Evolutionary conservation across 768 basidiomycete species (phyloP), one percentile per base, ranked within the genome.

Genomic region (Kwoniella heveanensis): DNA sequence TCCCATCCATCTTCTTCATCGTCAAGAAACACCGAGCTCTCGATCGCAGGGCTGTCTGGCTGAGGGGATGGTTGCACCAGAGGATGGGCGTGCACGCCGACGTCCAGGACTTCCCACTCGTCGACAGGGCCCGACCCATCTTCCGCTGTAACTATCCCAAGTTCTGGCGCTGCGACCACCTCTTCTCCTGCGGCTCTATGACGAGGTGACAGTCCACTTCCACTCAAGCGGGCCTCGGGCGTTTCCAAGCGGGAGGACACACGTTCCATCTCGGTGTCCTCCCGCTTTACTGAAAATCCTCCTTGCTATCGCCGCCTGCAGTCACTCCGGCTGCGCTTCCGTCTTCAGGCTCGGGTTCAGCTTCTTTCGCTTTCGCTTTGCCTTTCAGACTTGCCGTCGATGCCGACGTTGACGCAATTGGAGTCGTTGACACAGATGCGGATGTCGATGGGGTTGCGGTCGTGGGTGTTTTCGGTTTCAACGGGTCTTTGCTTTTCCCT

Each of bases 211-310:
- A n/a, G n/a, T n/a, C n/a, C n/a, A n/a, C n/a, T n/a, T n/a, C n/a
- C n/a, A n/a, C n/a, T n/a, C n/a, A n/a, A n/a, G n/a, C n/a, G n/a
- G n/a, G n/a, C n/a, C n/a, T n/a, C n/a, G n/a, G n/a, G n/a, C 54
- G n/a, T 2, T 25, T 21, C 25, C 10, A 53, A 17, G 66, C 66
- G 70, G 67, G 70, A 68, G 68, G 57, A 39, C 24, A 39, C 49
- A 30, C 30, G 17, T 22, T 44, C 27, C 25, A 39, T 49, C 65
- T 71, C 70, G 67, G 26, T 22, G 57, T 57, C 64, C 69, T 76
- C 74, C 71, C 71, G 74, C 74, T 62, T 19, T 55, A 48, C 29
- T 58, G 71, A 76, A 76, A 76, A 76, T 65, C 74, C 74, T 22
- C 54, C 44, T 57, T 48, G n/a, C n/a, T n/a, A n/a, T n/a, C n/a